Base-by-base conservation (phyloP, 169 alveolate species). In the Eimeria falciformis region DNA sequence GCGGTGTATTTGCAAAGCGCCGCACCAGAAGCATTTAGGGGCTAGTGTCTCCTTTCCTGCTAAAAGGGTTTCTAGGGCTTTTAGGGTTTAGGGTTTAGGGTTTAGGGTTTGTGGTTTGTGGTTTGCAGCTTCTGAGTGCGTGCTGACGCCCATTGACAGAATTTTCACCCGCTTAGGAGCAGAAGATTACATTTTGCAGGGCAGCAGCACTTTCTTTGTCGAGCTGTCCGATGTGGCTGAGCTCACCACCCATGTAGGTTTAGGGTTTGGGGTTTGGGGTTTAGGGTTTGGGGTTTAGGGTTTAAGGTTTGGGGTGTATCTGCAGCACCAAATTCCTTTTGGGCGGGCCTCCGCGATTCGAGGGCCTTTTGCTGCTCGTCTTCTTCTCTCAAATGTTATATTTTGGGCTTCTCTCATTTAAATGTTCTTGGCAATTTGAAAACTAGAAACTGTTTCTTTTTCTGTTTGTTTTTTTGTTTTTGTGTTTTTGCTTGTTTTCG, bases 131-230 rank as follows among this genome's bases (percentile, higher is more conserved):
- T 68, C 25, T 55, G 56, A 73, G 92, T 94, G 90, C 91, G 62
- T 79, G 45, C 92, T 99, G 93, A 98, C 99, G 12, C 97, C 98
- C 17, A 99, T 98, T 37, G 99, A 99, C 94, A 96, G 99, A 75
- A 98, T 99, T 21, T 99, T 98, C 95, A 99, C 99, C 0, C 96
- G 99, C 62, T 95, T 99, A 50, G 99, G 99, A 11, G 99, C 99
- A 0, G 96, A 97, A 77, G 99, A 99, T 94, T 96, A 97, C 71
- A 94, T 99, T 73, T 92, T 99, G 40, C 99, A 99, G 96, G 99
- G 99, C 17, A 99, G 98, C 94, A 97, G 99, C 92, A 99, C 99
- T 27, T 98, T 99, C 95, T 96, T 97, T 77, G 98, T 99, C 27
- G 99, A 99, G 94, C 96, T 99, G 96, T 99, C 99, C 95, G 99